phyloP scores from a whole-genome alignment of 495 filamentous ascomycete species.

The Lindgomyces ingoldianus region DNA sequence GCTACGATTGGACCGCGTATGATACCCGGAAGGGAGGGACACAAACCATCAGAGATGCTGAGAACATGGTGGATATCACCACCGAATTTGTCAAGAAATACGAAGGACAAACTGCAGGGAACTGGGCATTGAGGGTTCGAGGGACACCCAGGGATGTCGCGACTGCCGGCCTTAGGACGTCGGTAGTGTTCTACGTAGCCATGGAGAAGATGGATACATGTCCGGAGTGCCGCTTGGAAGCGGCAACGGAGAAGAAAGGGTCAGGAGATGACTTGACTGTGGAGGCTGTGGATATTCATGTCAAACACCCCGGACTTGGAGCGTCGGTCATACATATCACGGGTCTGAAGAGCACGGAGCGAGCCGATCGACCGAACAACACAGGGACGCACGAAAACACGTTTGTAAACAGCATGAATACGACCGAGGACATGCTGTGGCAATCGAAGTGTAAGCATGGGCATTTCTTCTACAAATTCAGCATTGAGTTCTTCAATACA shows the following conservation, averaged over 20 bases:
- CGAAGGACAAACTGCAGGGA: conserved; percentile 81
- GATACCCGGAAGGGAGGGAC: conserved; percentile 82
- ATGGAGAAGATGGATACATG: conserved; percentile 75
- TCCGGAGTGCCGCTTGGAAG: conserved; percentile 55
- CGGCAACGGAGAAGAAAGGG: conserved; percentile 39
- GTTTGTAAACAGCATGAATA: conserved; percentile 14
- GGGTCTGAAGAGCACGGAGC: background rate
- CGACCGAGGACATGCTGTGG: conserved; percentile 71
- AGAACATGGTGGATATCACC: conserved; percentile 82
- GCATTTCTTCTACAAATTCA: conserved; percentile 65
- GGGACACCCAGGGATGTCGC: conserved; percentile 73
- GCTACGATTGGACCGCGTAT: conserved; percentile 97
- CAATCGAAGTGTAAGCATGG: conserved; percentile 69
- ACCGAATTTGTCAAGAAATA: conserved; percentile 92
- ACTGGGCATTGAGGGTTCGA: conserved; percentile 86
- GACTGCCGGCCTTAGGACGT: conserved; percentile 63
- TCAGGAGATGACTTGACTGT: conserved; percentile 70
- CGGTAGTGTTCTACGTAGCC: conserved; percentile 76
- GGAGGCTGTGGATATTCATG: conserved; percentile 48
- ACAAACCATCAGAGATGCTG: conserved; percentile 82
- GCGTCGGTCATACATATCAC: conserved; percentile 8
- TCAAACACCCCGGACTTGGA: conserved; percentile 21
- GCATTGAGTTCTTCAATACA: conserved; percentile 52
- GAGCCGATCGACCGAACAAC: background rate
- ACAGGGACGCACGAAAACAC: background rate